Conservation (phyloP, 768 basidiomycete species). For the Tephrocybe sp. region DNA sequence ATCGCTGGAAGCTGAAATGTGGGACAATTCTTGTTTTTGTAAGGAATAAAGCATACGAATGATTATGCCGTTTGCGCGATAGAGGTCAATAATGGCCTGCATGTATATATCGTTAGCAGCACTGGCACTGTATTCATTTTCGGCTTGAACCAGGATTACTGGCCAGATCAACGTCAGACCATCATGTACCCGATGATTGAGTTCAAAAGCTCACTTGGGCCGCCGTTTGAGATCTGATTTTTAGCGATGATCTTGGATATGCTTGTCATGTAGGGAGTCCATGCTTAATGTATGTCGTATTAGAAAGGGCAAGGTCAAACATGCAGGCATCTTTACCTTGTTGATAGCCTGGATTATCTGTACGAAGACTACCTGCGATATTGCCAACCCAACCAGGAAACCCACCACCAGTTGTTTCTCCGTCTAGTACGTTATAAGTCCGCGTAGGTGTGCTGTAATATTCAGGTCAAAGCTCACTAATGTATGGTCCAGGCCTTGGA, state of each 20-base stretch:
- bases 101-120: conserved; percentile 44
- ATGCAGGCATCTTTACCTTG: conserved; percentile 28
- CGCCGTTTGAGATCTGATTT: conserved; percentile 61
- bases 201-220: conserved; percentile 43
- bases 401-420: conserved; percentile 54
- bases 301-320: conserved; percentile 1
- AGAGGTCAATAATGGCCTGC: conserved; percentile 47
- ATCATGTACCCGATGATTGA: neutral
- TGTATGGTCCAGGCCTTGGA: conserved; percentile 55
- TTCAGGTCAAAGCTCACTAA: conserved; percentile 34
- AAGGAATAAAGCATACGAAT: conserved; percentile 36
- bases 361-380: conserved; percentile 48
- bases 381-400: conserved; percentile 63
- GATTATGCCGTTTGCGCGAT: conserved; percentile 45
- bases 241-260: conserved; percentile 48
- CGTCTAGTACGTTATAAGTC: conserved; percentile 29
- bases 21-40: neutral
- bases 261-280: conserved; percentile 54
- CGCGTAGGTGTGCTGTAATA: neutral
- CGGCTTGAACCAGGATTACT: conserved; percentile 54
- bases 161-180: neutral
- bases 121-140: conserved; percentile 54
- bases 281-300: conserved; percentile 34
- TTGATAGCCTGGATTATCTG: conserved; percentile 48
- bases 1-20: conserved; percentile 33